Conservation (phyloP, 2,329 filamentous ascomycete species). For the Capronia coronata region DNA sequence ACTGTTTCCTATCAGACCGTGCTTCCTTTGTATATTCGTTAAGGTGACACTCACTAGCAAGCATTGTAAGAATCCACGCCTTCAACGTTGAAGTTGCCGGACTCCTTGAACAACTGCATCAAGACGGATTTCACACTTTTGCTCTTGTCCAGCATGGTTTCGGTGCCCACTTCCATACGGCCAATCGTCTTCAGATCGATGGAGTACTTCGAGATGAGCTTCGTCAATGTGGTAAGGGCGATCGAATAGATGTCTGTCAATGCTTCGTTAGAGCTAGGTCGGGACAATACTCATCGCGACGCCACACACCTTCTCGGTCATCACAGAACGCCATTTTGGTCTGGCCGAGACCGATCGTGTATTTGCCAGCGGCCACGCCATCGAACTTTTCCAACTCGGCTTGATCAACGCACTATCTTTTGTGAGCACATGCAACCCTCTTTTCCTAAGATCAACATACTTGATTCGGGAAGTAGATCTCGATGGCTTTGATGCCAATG, state of each 20-base stretch:
- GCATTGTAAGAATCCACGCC: constrained; percentile 78
- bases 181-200: constrained; percentile 72
- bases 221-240: constrained; percentile 68
- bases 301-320: constrained; percentile 67
- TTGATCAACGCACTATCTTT: constrained; percentile 70
- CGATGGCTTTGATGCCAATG: constrained; percentile 88
- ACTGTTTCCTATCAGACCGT: constrained; percentile 22
- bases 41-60: constrained; percentile 51
- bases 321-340: constrained; percentile 91
- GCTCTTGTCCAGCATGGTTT: constrained; percentile 82
- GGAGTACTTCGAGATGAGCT: constrained; percentile 74
- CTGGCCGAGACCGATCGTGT: constrained; percentile 85
- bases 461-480: constrained; percentile 82
- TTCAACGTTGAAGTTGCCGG: constrained; percentile 74
- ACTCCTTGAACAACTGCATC: constrained; percentile 71
- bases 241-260: constrained; percentile 79
- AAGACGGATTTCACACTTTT: constrained; percentile 85
- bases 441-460: constrained; percentile 46
- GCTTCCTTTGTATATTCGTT: not conserved
- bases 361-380: constrained; percentile 74
- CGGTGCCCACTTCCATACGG: constrained; percentile 76
- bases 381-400: constrained; percentile 78
- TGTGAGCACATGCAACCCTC: constrained; percentile 10
- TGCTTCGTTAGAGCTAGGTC: constrained; percentile 5
- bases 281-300: not conserved